Evolutionary conservation across 495 filamentous ascomycete genomes (phyloP), one percentile per base, ranked within the genome.

Genomic region (Recurvomyces mirabilis): DNA sequence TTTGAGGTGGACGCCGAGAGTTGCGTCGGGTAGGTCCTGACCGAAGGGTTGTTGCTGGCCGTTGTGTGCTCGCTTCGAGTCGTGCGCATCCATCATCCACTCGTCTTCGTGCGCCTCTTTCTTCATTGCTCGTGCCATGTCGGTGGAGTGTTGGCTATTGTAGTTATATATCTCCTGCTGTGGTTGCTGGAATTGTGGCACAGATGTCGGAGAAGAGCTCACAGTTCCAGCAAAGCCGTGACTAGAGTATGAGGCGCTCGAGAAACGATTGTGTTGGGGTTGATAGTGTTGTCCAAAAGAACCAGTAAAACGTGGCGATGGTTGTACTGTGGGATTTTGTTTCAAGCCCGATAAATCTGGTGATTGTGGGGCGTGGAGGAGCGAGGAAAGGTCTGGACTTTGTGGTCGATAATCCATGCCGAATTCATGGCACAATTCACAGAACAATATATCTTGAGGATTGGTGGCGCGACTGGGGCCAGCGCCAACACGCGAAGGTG

Each of bases 1-100:
- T 63, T 78, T 85, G 41, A 99, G 85, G 17, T 87, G 63, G 54
- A 94, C 67, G 55, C 72, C 66, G 60, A 42, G 37, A 12, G 41
- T 47, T 21, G 54, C 33, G 32, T 44, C 42, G 17, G 56, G 21
- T 19, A 17, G n/a, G 19, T 29, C 5, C 38, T 50, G 37, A 20
- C 37, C 37, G 21, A 19, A 10, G 2, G 20, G 1, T 5, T 26
- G 38, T 37, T 25, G 4, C 38, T 15, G 30, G 14, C 20, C 38
- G 21, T 36, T 46, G 14, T 41, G 38, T 26, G 46, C n/a, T 5
- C 46, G 22, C 18, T 36, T 51, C 18, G 25, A 9, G 23, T n/a
- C 15, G 3, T 29, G 38, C n/a, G 47, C 44, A 23, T 38, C 25
- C 10, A 36, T 20, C 15, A 39, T 19, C 18, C 31, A 39, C 11